Base-by-base conservation (phyloP, 106 monocot genomes). In the Amphibolis antarctica region DNA sequence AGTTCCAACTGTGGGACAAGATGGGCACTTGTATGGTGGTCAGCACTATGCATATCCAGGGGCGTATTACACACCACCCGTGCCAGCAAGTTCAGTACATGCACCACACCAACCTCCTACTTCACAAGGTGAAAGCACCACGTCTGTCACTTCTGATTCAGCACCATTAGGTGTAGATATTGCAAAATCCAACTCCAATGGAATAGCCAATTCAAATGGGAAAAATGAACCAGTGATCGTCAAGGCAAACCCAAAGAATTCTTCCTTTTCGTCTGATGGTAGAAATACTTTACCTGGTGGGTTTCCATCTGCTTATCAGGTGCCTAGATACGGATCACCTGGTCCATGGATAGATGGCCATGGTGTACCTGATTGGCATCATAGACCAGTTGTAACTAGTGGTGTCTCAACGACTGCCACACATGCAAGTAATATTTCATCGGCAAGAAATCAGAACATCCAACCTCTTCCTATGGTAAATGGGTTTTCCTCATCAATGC, bases 41-140 rank as follows among this genome's bases (percentile, higher is more conserved):
- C 94, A 89, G 15, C 85, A 82, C 28, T 94, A 94, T 59, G 89
- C 81, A 59, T 94, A 84, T 56, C 76, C 80, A 14, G 48, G 78
- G 24, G 65, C 78, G 43, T 92, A 77, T 73, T 88, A 75, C 59
- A 84, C 75, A 68, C 77, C 75, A 27, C 64, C 80, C 7, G 55
- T 68, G 10, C 70, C 74, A 11, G 53, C 72, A 17, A 53, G 46
- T 49, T 51, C 83, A 62, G 18, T 66, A 30, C 70, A 77, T 44
- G 46, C 71, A 36, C 60, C 77, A 18, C 72, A 65, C 30, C 67
- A 66, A 29, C 30, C 50, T 18, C 71, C 85, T 42, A 31, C 36
- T 28, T 51, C 79, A 24, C 68, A 77, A 23, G 59, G 30, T 0
- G 83, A 75, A 44, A 46, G 46, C 13, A 64, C 65, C n/a, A 50